Conservation (phyloP, 78 protist genomes). For the Trichosphaerium sp. region DNA sequence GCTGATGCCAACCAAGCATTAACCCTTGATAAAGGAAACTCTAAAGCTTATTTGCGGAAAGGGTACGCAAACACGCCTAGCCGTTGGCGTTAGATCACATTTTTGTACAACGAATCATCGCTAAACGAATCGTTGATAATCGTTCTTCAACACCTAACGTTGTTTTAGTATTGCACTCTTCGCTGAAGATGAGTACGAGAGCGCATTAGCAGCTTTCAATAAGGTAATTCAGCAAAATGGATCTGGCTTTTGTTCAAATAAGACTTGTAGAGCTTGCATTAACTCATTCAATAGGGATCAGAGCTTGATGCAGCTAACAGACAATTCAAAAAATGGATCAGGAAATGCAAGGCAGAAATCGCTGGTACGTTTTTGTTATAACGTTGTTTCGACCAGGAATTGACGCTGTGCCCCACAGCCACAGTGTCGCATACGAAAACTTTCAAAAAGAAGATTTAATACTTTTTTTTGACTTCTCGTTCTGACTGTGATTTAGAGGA, state of each 20-base stretch:
- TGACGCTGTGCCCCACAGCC: too few relatives aligned
- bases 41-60: constrained; percentile 42
- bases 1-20: constrained; percentile 39
- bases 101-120: too few relatives aligned
- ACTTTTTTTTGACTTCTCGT: too few relatives aligned
- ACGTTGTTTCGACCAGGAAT: too few relatives aligned
- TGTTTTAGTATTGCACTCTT: neutral
- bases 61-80: neutral
- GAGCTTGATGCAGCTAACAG: constrained; percentile 23
- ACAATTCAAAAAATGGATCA: constrained; percentile 51
- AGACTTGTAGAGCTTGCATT: too few relatives aligned
- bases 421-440: too few relatives aligned
- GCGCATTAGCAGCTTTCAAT: constrained; percentile 52
- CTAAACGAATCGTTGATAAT: neutral
- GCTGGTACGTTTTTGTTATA: too few relatives aligned
- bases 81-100: neutral
- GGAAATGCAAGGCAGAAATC: constrained; percentile 51
- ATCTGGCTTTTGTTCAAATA: too few relatives aligned
- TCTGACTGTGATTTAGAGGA: too few relatives aligned
- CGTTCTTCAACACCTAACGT: neutral
- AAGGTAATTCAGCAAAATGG: too few relatives aligned
- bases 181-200: constrained; percentile 34
- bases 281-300: too few relatives aligned
- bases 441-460: too few relatives aligned
- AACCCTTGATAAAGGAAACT: constrained; percentile 36